Conservation (phyloP, 805 yeast genomes). For the Metschnikowia vanudenii region DNA sequence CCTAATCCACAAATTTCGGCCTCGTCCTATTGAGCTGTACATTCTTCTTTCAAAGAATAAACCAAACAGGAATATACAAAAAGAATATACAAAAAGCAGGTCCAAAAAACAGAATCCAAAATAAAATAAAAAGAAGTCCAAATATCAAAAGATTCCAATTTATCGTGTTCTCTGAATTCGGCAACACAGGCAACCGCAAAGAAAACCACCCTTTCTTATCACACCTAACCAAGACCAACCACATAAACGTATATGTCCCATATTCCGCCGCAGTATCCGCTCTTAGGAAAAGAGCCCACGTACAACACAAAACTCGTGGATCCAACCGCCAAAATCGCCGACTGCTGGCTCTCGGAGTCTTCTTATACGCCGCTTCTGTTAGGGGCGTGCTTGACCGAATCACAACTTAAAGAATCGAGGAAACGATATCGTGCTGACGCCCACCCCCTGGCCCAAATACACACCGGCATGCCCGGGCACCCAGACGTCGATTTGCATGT, state of each 20-base stretch:
- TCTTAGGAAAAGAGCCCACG: conserved; percentile 27
- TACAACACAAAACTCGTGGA: conserved; percentile 33
- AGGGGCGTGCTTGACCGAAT: conserved; percentile 8
- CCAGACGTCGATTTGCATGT: conserved; percentile 18
- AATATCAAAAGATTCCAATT: no score
- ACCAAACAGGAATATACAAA: no score
- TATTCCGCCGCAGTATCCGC: conserved; percentile 35
- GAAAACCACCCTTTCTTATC: no score
- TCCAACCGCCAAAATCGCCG: conserved; percentile 33
- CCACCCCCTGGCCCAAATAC: no score
- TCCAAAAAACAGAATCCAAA: no score
- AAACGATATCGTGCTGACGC: conserved; percentile 28
- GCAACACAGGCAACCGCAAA: no score
- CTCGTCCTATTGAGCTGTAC: not conserved
- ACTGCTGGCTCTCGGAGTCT: conserved; percentile 29
- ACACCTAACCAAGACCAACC: no score
- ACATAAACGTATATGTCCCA: conserved; percentile 12
- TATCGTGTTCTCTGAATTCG: no score
- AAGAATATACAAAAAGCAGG: no score
- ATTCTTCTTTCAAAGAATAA: no score
- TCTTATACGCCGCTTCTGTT: conserved; percentile 27
- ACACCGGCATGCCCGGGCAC: conserved; percentile 10
- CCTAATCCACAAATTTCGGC: not conserved
- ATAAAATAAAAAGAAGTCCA: no score
- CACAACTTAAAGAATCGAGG: conserved; percentile 14